Evolutionary conservation across 2,329 filamentous ascomycete species (phyloP).

Genomic region (Chrysoporthe austroafricana): DNA sequence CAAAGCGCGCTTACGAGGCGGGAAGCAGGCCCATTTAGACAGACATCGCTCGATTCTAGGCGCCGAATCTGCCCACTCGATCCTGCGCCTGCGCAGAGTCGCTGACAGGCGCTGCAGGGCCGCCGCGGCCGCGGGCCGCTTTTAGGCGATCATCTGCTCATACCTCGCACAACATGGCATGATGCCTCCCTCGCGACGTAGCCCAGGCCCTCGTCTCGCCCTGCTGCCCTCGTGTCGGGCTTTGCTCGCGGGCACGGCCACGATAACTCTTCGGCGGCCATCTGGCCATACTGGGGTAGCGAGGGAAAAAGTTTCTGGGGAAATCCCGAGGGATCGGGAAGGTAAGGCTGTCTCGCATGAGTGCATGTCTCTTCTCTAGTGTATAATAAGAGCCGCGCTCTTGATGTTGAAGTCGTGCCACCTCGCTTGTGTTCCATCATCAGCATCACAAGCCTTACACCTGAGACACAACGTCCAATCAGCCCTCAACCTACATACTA

Average conservation of each 20-base stretch:
- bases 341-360: constrained; percentile 23
- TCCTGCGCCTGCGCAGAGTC: constrained; percentile 15
- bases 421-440: constrained; percentile 15
- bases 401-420: constrained; percentile 18
- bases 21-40: constrained; percentile 16
- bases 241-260: constrained; percentile 15
- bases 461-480: constrained; percentile 17
- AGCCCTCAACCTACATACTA: constrained; percentile 1
- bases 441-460: constrained; percentile 17
- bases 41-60: constrained; percentile 22
- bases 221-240: not conserved
- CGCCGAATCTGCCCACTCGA: constrained; percentile 24
- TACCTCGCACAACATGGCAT: constrained; percentile 16
- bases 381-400: constrained; percentile 25
- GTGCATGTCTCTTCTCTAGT: constrained; percentile 12
- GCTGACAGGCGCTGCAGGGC: constrained; percentile 17
- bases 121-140: not conserved
- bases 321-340: constrained; percentile 20
- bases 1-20: constrained; percentile 20
- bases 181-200: constrained; percentile 16
- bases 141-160: constrained; percentile 22
- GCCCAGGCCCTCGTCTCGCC: constrained; percentile 8
- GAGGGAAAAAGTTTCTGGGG: constrained; percentile 20
- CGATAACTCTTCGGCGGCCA: constrained; percentile 26
- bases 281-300: constrained; percentile 17